A percentile compares a stretch with the other conserved stretches of the same genome.
phyloP scores from a whole-genome alignment of 2,329 filamentous ascomycete genomes.

The Dactylella cylindrospora region DNA sequence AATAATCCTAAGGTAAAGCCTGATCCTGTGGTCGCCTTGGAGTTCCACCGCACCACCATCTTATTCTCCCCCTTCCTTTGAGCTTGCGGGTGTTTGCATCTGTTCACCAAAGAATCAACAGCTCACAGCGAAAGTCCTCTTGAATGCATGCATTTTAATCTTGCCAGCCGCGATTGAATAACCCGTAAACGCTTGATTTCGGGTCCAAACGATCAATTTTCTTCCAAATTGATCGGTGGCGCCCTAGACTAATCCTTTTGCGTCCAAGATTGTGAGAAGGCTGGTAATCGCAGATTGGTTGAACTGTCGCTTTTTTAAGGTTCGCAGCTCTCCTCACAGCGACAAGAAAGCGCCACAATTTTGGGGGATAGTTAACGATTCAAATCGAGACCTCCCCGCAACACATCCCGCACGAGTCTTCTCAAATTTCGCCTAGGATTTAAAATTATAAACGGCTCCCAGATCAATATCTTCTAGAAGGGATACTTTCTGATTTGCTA shows the following conservation, averaged over 20 bases:
- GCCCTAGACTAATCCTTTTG: conserved; percentile 18
- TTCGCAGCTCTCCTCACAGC: neutral
- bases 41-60: too few species aligned
- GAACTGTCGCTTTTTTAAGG: neutral
- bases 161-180: too few species aligned
- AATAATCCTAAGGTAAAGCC: too few species aligned
- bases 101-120: too few species aligned
- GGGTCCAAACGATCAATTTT: neutral
- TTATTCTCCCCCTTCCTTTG: too few species aligned
- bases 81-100: too few species aligned
- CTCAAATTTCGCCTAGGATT: conserved; percentile 3
- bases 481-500: conserved; percentile 25
- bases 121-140: too few species aligned
- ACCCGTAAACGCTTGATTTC: neutral
- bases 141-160: too few species aligned
- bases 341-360: conserved; percentile 38
- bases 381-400: conserved; percentile 36
- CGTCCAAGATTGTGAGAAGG: conserved; percentile 11
- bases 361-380: neutral
- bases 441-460: neutral
- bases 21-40: too few species aligned
- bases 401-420: too few species aligned
- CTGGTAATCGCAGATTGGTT: conserved; percentile 2
- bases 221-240: too few species aligned
- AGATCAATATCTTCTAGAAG: conserved; percentile 41